Conservation (phyloP, 495 filamentous ascomycete species). For the Penicillium flavigenum region DNA sequence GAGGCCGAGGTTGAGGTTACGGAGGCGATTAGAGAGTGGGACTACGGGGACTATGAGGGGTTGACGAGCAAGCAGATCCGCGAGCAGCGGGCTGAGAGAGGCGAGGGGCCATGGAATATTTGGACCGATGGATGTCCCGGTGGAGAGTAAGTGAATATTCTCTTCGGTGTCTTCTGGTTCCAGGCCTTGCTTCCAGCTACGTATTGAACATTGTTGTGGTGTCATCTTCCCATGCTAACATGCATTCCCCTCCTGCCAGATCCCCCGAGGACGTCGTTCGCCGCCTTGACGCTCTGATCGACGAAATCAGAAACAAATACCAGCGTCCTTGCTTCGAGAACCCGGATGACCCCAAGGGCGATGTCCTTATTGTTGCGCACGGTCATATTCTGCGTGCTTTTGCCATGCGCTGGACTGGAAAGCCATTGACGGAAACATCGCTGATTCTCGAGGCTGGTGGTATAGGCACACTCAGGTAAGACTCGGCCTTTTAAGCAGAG, state of each 20-base stretch:
- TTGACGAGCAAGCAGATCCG: constrained; percentile 73
- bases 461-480: constrained; percentile 74
- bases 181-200: not conserved
- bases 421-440: constrained; percentile 57
- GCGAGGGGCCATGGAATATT: constrained; percentile 65
- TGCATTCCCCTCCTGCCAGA: constrained; percentile 27
- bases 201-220: constrained; percentile 1
- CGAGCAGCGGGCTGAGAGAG: constrained; percentile 45
- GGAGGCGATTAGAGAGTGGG: constrained; percentile 85
- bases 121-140: constrained; percentile 79
- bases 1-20: constrained; percentile 63
- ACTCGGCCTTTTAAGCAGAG: not conserved
- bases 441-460: constrained; percentile 73
- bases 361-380: constrained; percentile 73
- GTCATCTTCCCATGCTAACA: constrained; percentile 9
- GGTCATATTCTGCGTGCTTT: constrained; percentile 89
- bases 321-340: constrained; percentile 42
- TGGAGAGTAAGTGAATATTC: constrained; percentile 53
- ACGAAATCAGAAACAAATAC: constrained; percentile 63
- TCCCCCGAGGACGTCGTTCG: constrained; percentile 64
- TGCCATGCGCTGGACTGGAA: constrained; percentile 81
- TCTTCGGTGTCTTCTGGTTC: constrained; percentile 5
- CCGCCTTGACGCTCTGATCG: constrained; percentile 73
- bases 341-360: constrained; percentile 49
- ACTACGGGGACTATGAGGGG: constrained; percentile 95